These are phyloP conservation scores for Daldinia sp. DNA, from an alignment of 2,329 filamentous ascomycete genomes.

Conservation along the genomic window DNA sequence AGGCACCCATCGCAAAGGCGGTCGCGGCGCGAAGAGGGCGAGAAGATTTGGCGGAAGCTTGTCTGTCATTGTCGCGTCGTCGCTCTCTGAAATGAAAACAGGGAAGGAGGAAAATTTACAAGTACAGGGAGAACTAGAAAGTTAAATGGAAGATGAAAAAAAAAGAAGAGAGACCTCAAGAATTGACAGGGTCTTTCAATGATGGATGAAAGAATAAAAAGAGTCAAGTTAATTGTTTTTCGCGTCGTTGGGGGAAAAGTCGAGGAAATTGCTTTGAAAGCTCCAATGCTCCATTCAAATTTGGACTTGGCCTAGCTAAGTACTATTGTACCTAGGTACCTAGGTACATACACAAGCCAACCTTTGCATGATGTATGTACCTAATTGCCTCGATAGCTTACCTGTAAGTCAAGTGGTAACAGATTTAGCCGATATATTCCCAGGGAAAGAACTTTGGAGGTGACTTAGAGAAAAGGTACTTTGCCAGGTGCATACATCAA, in stretches of 20 bases:
- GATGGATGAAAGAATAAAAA: slow-evolving; percentile 37
- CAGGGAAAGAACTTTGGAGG: background rate
- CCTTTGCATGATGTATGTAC: no score
- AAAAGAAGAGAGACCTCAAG: slow-evolving; percentile 37
- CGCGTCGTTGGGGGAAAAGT: slow-evolving; percentile 44
- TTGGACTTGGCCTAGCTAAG: slow-evolving; percentile 3
- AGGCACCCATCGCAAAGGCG: slow-evolving; percentile 88
- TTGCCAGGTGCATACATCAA: background rate
- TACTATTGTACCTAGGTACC: slow-evolving; percentile 6
- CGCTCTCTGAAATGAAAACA: background rate
- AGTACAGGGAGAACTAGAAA: slow-evolving; percentile 13
- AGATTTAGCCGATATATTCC: background rate
- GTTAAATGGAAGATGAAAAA: slow-evolving; percentile 7
- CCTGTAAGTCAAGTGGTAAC: background rate
- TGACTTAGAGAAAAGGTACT: background rate
- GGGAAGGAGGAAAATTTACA: slow-evolving; percentile 1
- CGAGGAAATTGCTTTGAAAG: slow-evolving; percentile 41
- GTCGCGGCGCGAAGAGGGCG: slow-evolving; percentile 93
- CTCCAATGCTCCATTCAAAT: slow-evolving; percentile 29
- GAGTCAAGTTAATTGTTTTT: slow-evolving; percentile 38
- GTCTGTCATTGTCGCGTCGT: slow-evolving; percentile 80
- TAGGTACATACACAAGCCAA: background rate
- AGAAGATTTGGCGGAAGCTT: slow-evolving; percentile 93
- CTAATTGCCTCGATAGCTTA: no score
- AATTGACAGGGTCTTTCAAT: slow-evolving; percentile 25